Conservation (phyloP, 345 rosid genomes). For the Combretum micranthum region DNA sequence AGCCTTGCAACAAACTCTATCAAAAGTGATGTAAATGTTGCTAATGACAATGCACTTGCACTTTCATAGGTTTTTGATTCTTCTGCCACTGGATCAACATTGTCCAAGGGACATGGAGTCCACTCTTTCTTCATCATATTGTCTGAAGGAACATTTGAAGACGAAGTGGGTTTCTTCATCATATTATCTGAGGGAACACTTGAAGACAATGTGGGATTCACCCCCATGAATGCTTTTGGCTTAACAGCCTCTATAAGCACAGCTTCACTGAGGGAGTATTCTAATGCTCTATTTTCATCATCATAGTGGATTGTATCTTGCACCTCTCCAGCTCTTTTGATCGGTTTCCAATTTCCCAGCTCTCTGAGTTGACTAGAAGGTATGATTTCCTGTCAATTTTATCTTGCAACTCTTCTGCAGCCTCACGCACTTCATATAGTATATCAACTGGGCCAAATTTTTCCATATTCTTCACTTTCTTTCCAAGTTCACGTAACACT, state of each 20-base stretch:
- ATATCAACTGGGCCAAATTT: slow-evolving; percentile 57
- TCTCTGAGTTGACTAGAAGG: slow-evolving; percentile 73
- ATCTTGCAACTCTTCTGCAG: slow-evolving; percentile 73
- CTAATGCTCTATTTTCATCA: slow-evolving; percentile 34
- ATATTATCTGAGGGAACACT: slow-evolving; percentile 14
- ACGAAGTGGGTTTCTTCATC: slow-evolving; percentile 25
- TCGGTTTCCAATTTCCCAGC: slow-evolving; percentile 81
- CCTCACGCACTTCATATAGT: slow-evolving; percentile 55
- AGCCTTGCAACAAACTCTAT: slow-evolving; percentile 89
- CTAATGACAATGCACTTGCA: slow-evolving; percentile 81
- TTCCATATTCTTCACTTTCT: slow-evolving; percentile 78
- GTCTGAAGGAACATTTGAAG: slow-evolving; percentile 15
- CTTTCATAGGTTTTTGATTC: slow-evolving; percentile 70
- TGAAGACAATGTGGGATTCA: slow-evolving; percentile 10
- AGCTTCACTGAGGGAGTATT: slow-evolving; percentile 63
- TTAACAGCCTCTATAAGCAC: slow-evolving; percentile 31
- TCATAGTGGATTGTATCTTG: slow-evolving; percentile 44
- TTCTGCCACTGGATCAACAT: slow-evolving; percentile 26
- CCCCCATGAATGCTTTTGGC: background rate
- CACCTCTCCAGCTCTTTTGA: slow-evolving; percentile 28
- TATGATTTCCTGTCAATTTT: slow-evolving; percentile 79
- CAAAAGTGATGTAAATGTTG: slow-evolving; percentile 78
- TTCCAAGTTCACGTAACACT: slow-evolving; percentile 65
- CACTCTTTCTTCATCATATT: slow-evolving; percentile 34
- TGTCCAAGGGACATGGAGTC: slow-evolving; percentile 36